phyloP scores from a whole-genome alignment of 768 basidiomycete genomes.

The Rhodocollybia butyracea region DNA sequence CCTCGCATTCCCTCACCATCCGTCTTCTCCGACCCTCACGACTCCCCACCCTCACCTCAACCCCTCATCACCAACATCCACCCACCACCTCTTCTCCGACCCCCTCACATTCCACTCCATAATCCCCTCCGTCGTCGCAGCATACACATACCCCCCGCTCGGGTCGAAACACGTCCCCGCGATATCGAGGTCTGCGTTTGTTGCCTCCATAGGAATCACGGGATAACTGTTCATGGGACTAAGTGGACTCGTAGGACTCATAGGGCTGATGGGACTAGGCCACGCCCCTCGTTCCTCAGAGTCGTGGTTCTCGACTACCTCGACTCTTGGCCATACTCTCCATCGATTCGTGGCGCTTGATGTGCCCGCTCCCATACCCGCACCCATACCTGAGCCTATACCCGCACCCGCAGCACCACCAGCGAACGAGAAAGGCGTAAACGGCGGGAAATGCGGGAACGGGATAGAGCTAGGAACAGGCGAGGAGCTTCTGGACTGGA shows the following conservation, averaged over 20 bases:
- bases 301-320: slow-evolving; percentile 10
- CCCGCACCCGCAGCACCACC: too few species aligned
- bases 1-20: too few species aligned
- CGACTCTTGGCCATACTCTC: slow-evolving; percentile 7
- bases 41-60: too few species aligned
- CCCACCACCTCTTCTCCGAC: slow-evolving; percentile 74
- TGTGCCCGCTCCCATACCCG: neutral
- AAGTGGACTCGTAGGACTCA: too few species aligned
- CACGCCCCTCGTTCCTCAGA: neutral
- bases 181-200: slow-evolving; percentile 45
- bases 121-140: slow-evolving; percentile 51
- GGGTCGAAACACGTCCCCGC: slow-evolving; percentile 78
- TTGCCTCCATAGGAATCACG: neutral
- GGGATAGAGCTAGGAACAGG: slow-evolving; percentile 32
- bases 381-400: slow-evolving; percentile 10
- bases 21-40: too few species aligned
- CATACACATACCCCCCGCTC: slow-evolving; percentile 62
- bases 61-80: slow-evolving; percentile 27
- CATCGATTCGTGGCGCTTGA: neutral
- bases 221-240: neutral
- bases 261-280: too few species aligned
- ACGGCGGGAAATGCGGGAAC: too few species aligned
- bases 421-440: too few species aligned
- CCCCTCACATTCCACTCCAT: slow-evolving; percentile 78
- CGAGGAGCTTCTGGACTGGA: slow-evolving; percentile 45